These are phyloP conservation scores for Pyrenula aspistea DNA, from an alignment of 495 filamentous ascomycete species.

Conservation along the genomic window DNA sequence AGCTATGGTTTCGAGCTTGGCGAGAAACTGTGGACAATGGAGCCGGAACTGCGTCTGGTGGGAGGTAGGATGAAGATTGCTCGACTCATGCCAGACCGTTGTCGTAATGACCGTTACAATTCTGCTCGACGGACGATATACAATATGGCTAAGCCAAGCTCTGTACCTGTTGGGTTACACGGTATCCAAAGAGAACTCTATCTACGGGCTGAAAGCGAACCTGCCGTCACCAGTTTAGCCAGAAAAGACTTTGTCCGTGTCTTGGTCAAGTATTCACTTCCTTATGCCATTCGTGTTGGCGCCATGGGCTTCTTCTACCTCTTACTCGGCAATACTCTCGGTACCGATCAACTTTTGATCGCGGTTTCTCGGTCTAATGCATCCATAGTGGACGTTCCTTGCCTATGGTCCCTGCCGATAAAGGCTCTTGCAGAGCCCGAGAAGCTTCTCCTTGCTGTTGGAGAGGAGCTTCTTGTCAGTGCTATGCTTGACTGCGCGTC, in stretches of 20 bases:
- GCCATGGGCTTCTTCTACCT: neutral
- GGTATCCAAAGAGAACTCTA: neutral
- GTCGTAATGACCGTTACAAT: slow-evolving; percentile 18
- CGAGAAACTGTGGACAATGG: slow-evolving; percentile 14
- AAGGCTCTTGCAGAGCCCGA: neutral
- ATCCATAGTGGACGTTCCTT: neutral
- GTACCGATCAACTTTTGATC: neutral
- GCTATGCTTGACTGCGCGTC: neutral
- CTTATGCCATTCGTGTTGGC: neutral
- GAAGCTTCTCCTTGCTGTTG: neutral
- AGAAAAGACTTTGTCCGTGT: neutral
- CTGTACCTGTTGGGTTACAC: neutral
- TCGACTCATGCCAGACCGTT: slow-evolving; percentile 6
- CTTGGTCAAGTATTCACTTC: neutral
- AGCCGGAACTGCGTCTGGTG: slow-evolving; percentile 16
- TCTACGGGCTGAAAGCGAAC: neutral
- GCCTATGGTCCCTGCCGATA: neutral
- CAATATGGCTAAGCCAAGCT: neutral
- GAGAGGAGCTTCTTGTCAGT: neutral
- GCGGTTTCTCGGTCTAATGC: neutral
- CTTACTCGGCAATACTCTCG: neutral
- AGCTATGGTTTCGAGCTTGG: slow-evolving; percentile 1
- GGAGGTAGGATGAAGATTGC: slow-evolving; percentile 13
- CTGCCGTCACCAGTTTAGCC: neutral
- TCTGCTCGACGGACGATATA: slow-evolving; percentile 10